These are phyloP conservation scores for Podospora fimiseda DNA, from an alignment of 495 filamentous ascomycete species.

Conservation along the genomic window DNA sequence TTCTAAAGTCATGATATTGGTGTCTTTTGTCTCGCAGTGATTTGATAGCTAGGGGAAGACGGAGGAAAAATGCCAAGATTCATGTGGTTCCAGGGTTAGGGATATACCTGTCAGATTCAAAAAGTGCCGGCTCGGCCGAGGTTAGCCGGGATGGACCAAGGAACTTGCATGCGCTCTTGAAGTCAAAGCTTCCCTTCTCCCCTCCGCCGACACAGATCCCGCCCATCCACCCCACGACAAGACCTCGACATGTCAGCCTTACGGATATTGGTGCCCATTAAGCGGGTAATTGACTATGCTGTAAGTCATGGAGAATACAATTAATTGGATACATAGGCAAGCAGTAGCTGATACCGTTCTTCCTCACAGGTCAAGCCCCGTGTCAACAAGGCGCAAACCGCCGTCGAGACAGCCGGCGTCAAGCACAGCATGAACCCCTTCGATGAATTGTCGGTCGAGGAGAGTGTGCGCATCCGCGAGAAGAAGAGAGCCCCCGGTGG, in stretches of 20 bases:
- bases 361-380: slow-evolving; percentile 83
- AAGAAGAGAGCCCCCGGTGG: slow-evolving; percentile 51
- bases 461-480: slow-evolving; percentile 88
- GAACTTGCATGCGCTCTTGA: slow-evolving; percentile 9
- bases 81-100: slow-evolving; percentile 20
- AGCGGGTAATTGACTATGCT: slow-evolving; percentile 98
- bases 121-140: slow-evolving; percentile 25
- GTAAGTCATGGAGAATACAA: too few relatives aligned
- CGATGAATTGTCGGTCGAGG: slow-evolving; percentile 96
- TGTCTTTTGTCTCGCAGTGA: too few relatives aligned
- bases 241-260: slow-evolving; percentile 64
- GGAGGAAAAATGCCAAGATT: neutral
- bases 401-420: slow-evolving; percentile 81
- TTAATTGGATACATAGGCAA: too few relatives aligned
- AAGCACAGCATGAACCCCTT: slow-evolving; percentile 99
- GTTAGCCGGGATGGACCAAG: slow-evolving; percentile 26
- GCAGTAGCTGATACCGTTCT: neutral
- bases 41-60: neutral
- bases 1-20: too few relatives aligned
- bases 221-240: slow-evolving; percentile 22
- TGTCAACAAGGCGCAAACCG: slow-evolving; percentile 93
- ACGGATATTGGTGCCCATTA: slow-evolving; percentile 90
- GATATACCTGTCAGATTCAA: neutral
- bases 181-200: slow-evolving; percentile 6
- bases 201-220: neutral